phyloP scores from a whole-genome alignment of 2,329 filamentous ascomycete genomes.

The Phoma sp. region DNA sequence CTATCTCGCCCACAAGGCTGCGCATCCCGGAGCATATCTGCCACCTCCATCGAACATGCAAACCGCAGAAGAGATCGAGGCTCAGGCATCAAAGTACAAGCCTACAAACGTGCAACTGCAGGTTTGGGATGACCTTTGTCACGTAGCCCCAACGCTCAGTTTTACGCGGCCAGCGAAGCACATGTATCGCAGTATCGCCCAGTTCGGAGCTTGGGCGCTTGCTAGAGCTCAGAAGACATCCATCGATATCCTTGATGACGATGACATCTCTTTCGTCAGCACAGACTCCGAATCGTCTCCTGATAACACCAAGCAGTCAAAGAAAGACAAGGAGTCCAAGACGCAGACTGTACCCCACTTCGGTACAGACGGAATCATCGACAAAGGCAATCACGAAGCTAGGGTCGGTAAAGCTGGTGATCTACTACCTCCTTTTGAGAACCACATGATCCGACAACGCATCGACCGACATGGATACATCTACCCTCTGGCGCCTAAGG shows the following conservation, averaged over 20 bases:
- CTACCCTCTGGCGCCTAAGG: slow-evolving; percentile 68
- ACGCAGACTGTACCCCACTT: slow-evolving; percentile 25
- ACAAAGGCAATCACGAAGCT: slow-evolving; percentile 16
- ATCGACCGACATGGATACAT: slow-evolving; percentile 80
- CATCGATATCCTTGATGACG: slow-evolving; percentile 83
- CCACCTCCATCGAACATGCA: slow-evolving; percentile 55
- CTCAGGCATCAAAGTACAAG: slow-evolving; percentile 72
- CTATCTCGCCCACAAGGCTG: slow-evolving; percentile 92
- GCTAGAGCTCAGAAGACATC: slow-evolving; percentile 79
- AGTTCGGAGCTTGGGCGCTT: slow-evolving; percentile 91
- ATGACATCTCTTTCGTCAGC: slow-evolving; percentile 77
- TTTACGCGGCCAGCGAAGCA: slow-evolving; percentile 95
- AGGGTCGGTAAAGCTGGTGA: slow-evolving; percentile 86
- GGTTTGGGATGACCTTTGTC: slow-evolving; percentile 94
- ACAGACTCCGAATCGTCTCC: slow-evolving; percentile 51
- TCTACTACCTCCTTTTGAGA: slow-evolving; percentile 76
- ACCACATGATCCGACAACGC: slow-evolving; percentile 91
- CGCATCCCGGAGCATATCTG: slow-evolving; percentile 78
- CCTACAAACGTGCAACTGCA: slow-evolving; percentile 93
- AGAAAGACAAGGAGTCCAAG: slow-evolving; percentile 33
- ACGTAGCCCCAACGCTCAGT: slow-evolving; percentile 89
- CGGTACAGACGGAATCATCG: slow-evolving; percentile 25
- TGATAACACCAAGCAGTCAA: slow-evolving; percentile 25
- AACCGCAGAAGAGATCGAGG: slow-evolving; percentile 64
- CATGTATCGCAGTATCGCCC: slow-evolving; percentile 91